Evolutionary conservation across 2,329 filamentous ascomycete genomes (phyloP).

Genomic region (Fusarium cicatricum): DNA sequence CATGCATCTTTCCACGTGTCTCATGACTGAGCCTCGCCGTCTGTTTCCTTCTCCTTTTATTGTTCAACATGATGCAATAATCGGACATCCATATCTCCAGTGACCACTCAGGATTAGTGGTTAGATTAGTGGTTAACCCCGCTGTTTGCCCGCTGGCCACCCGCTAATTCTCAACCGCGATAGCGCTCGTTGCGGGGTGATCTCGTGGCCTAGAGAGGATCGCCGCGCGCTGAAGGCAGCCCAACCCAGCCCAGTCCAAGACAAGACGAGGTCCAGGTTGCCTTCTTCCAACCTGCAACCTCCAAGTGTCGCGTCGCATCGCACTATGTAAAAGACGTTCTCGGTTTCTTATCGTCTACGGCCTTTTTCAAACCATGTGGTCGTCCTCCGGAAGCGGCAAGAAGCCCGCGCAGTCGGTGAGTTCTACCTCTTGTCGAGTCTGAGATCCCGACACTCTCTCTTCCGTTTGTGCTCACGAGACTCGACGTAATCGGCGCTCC

Average conservation of each 20-base stretch:
- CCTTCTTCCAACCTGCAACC: conserved; percentile 20
- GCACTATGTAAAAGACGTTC: conserved; percentile 44
- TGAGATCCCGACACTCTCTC: neutral
- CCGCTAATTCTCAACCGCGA: conserved; percentile 11
- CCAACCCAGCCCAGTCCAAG: neutral
- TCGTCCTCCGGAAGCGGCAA: conserved; percentile 71
- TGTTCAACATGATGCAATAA: too few relatives aligned
- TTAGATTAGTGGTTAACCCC: conserved; percentile 19
- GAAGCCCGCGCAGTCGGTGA: conserved; percentile 77
- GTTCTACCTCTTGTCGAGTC: conserved; percentile 40
- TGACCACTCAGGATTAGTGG: conserved; percentile 3
- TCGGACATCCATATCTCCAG: neutral
- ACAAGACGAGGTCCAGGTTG: conserved; percentile 16
- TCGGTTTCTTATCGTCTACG: conserved; percentile 35
- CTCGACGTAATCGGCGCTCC: conserved; percentile 36
- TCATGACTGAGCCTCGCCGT: too few relatives aligned
- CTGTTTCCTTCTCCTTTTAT: too few relatives aligned
- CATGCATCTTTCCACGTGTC: too few relatives aligned
- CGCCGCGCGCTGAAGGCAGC: neutral
- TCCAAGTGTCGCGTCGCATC: conserved; percentile 38
- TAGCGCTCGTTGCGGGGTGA: conserved; percentile 34
- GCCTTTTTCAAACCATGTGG: conserved; percentile 61
- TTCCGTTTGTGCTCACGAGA: conserved; percentile 32
- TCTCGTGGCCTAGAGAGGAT: conserved; percentile 23
- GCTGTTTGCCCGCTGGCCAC: conserved; percentile 17